A percentile compares a stretch with the other conserved stretches of the same genome.
These are phyloP conservation scores for Colletotrichum plurivorum DNA, from an alignment of 2,329 filamentous ascomycete species.

Conservation along the genomic window DNA sequence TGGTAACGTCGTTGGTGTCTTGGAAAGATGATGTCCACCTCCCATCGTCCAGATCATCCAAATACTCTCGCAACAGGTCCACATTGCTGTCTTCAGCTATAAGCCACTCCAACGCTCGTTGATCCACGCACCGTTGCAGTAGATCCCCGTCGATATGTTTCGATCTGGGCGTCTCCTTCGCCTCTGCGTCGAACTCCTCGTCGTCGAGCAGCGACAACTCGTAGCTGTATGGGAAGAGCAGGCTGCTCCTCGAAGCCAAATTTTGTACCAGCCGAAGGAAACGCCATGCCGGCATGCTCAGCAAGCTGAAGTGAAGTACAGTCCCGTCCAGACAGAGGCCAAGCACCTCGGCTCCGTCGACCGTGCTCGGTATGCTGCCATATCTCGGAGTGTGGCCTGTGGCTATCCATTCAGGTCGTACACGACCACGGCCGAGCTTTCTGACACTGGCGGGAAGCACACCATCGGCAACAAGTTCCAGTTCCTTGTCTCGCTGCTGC, in stretches of 20 bases:
- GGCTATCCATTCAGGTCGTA: constrained; percentile 66
- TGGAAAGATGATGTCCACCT: constrained; percentile 53
- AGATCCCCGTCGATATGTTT: constrained; percentile 80
- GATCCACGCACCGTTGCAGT: constrained; percentile 67
- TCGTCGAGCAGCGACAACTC: constrained; percentile 45
- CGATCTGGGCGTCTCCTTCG: constrained; percentile 55
- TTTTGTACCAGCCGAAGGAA: constrained; percentile 83
- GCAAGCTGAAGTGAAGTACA: constrained; percentile 76
- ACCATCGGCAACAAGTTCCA: constrained; percentile 68
- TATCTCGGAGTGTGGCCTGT: constrained; percentile 53
- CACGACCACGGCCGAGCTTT: constrained; percentile 66
- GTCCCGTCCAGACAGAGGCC: constrained; percentile 80
- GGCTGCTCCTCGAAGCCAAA: constrained; percentile 65
- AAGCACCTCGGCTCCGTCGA: constrained; percentile 67
- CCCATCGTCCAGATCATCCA: constrained; percentile 65
- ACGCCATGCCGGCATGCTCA: constrained; percentile 74
- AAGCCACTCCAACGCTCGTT: constrained; percentile 60
- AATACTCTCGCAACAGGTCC: constrained; percentile 61
- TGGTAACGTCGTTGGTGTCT: constrained; percentile 42
- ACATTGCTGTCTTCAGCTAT: constrained; percentile 51
- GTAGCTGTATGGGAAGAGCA: constrained; percentile 64
- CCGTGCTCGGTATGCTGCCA: constrained; percentile 58
- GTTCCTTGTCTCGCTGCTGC: constrained; percentile 55
- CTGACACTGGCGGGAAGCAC: constrained; percentile 70
- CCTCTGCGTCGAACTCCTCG: constrained; percentile 51